These are phyloP conservation scores for Talinum fruticosum DNA, from an alignment of 148 eudicot genomes.

Conservation along the genomic window DNA sequence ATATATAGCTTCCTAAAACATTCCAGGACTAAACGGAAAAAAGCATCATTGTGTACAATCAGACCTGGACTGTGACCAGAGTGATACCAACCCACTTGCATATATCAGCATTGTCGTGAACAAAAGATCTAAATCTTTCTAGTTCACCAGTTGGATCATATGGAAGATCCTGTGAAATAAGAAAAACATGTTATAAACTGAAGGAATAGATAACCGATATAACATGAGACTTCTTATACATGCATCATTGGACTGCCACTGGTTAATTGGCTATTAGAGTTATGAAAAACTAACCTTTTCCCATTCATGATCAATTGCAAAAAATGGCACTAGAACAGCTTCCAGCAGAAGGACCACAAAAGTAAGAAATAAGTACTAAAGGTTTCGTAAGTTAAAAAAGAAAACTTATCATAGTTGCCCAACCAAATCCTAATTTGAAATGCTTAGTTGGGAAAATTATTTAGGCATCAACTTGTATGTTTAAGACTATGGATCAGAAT, in stretches of 20 bases:
- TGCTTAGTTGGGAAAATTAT: not conserved
- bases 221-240: not conserved
- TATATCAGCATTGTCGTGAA: conserved; percentile 55
- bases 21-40: not conserved
- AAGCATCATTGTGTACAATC: not conserved
- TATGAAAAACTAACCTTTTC: conserved; percentile 46
- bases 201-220: not conserved
- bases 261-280: not conserved
- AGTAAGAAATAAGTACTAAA: conserved; percentile 53
- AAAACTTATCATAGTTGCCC: conserved; percentile 1
- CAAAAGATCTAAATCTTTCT: conserved; percentile 43
- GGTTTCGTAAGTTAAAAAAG: conserved; percentile 40
- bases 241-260: not conserved
- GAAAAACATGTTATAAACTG: not conserved
- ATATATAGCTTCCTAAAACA: not conserved
- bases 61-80: conserved; percentile 53
- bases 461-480: no score
- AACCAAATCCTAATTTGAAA: not conserved
- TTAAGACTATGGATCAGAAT: no score
- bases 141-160: conserved; percentile 77
- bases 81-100: conserved; percentile 69
- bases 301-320: conserved; percentile 66
- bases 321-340: conserved; percentile 57
- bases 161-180: conserved; percentile 63
- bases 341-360: conserved; percentile 49